Conservation (phyloP, 2,329 filamentous ascomycete species). For the Paecilomyces sp. region DNA sequence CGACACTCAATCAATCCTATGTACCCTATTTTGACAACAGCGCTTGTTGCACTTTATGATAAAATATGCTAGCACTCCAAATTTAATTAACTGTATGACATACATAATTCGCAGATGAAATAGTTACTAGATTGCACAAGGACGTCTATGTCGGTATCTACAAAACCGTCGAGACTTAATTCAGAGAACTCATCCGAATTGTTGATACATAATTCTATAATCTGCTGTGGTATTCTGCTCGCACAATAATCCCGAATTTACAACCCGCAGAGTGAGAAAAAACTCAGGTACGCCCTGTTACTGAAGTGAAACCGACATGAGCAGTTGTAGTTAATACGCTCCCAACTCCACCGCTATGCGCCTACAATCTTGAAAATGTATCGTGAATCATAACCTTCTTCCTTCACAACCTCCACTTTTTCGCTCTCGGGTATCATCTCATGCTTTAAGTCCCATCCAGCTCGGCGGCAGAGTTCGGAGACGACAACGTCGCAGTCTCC, state of each 20-base stretch:
- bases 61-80: background rate
- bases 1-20: background rate
- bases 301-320: constrained; percentile 10
- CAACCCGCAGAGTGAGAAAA: background rate
- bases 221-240: background rate
- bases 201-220: background rate
- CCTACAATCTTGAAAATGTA: constrained; percentile 34
- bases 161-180: background rate
- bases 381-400: constrained; percentile 42
- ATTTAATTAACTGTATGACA: too few species aligned
- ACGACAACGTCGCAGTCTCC: constrained; percentile 92
- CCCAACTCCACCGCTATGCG: constrained; percentile 31
- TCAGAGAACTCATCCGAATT: background rate
- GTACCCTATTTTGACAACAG: background rate
- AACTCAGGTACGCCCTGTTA: constrained; percentile 20
- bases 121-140: background rate
- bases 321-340: constrained; percentile 7
- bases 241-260: background rate
- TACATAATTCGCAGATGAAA: background rate
- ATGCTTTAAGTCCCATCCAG: constrained; percentile 73
- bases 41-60: background rate
- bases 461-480: constrained; percentile 72
- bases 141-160: background rate
- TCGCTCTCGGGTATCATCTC: constrained; percentile 72
- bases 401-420: constrained; percentile 48